A percentile compares a stretch with the other conserved stretches of the same genome.
These are phyloP conservation scores for Lactarius tabidus DNA, from an alignment of 768 basidiomycete species.

Conservation along the genomic window DNA sequence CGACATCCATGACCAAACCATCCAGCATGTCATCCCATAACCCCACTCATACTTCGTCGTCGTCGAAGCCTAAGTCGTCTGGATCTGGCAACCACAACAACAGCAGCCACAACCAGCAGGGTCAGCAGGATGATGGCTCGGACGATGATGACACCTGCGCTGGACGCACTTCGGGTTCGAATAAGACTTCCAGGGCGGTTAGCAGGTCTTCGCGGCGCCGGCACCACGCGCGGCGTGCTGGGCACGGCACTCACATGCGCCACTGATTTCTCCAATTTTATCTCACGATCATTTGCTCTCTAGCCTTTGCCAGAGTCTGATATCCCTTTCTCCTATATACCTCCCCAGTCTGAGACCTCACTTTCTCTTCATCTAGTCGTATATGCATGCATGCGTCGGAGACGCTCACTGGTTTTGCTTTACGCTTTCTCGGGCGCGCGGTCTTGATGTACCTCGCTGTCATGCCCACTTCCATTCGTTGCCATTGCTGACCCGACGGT, in stretches of 20 bases:
- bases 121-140: no score
- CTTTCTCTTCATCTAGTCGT: not conserved
- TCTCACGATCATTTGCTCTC: not conserved
- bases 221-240: not conserved
- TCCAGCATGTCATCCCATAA: no score
- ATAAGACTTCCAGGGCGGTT: no score
- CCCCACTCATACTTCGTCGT: no score
- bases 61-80: no score
- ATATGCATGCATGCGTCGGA: conserved; percentile 6
- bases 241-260: not conserved
- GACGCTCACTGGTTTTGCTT: conserved; percentile 2
- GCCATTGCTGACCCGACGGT: not conserved
- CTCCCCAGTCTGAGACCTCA: not conserved
- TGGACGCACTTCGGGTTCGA: no score
- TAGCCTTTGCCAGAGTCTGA: not conserved
- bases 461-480: not conserved
- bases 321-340: not conserved
- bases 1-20: no score
- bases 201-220: not conserved
- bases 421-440: not conserved
- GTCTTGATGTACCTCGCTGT: conserved; percentile 1
- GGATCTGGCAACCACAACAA: no score
- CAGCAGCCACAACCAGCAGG: no score
- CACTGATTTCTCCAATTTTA: not conserved
- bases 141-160: no score